A percentile compares a stretch with the other conserved stretches of the same genome.
Conservation (phyloP, 2,329 filamentous ascomycete species). For the Trichothecium roseum region DNA sequence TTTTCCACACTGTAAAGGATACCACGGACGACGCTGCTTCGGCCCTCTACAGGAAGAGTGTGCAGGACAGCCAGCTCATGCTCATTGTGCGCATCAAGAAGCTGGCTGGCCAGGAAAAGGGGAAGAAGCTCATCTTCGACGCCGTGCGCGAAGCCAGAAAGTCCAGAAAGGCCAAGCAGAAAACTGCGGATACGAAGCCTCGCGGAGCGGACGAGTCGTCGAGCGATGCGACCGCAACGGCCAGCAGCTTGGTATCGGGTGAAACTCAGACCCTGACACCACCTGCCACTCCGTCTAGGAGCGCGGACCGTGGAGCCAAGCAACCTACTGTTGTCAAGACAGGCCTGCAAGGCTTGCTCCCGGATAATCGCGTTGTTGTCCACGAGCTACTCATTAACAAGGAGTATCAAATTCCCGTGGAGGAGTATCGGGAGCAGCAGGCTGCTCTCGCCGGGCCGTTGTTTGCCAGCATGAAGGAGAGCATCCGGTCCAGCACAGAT, state of each 20-base stretch:
- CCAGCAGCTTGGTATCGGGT: slow-evolving; percentile 24
- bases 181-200: slow-evolving; percentile 60
- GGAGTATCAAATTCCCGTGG: slow-evolving; percentile 60
- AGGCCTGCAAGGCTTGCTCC: slow-evolving; percentile 46
- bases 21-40: slow-evolving; percentile 63
- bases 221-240: slow-evolving; percentile 25
- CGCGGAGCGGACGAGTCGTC: slow-evolving; percentile 45
- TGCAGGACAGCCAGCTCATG: slow-evolving; percentile 71
- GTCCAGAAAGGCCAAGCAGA: slow-evolving; percentile 51
- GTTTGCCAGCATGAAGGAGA: slow-evolving; percentile 25
- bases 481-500: slow-evolving; percentile 50
- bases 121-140: slow-evolving; percentile 62
- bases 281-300: slow-evolving; percentile 37
- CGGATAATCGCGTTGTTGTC: slow-evolving; percentile 63
- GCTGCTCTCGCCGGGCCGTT: slow-evolving; percentile 35
- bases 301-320: slow-evolving; percentile 19
- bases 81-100: slow-evolving; percentile 71
- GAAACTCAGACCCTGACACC: slow-evolving; percentile 42
- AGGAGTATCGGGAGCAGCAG: slow-evolving; percentile 48
- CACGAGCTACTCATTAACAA: slow-evolving; percentile 74
- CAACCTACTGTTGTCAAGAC: slow-evolving; percentile 22
- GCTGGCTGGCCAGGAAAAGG: slow-evolving; percentile 60
- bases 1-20: slow-evolving; percentile 75
- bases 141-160: slow-evolving; percentile 64
- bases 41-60: slow-evolving; percentile 68